A percentile compares a stretch with the other conserved stretches of the same genome.
Conservation (phyloP, 2,329 filamentous ascomycete genomes). For the Cryphonectria nitschkei region DNA sequence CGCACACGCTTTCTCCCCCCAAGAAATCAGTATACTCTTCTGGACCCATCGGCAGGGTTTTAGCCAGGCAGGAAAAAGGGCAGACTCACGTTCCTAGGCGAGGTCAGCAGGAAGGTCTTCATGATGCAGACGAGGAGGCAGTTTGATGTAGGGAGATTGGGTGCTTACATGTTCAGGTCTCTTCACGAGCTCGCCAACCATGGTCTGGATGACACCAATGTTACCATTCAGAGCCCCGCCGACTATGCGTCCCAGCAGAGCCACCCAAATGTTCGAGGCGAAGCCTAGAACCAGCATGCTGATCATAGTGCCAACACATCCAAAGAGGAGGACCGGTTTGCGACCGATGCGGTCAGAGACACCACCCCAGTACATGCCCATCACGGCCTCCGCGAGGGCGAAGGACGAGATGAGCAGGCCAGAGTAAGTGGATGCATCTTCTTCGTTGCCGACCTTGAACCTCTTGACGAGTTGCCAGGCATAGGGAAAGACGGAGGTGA, state of each 20-base stretch:
- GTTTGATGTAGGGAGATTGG: background rate
- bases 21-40: conserved; percentile 28
- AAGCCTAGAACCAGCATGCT: conserved; percentile 85
- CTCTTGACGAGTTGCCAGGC: conserved; percentile 82
- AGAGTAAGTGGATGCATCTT: conserved; percentile 85
- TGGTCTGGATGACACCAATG: conserved; percentile 87
- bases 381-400: conserved; percentile 78
- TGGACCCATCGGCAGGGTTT: background rate
- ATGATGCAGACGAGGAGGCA: background rate
- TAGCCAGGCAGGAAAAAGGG: conserved; percentile 34
- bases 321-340: conserved; percentile 79
- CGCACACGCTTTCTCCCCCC: conserved; percentile 64
- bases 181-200: conserved; percentile 86
- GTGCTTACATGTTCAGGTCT: conserved; percentile 74
- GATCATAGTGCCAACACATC: conserved; percentile 79
- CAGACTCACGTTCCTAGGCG: conserved; percentile 58
- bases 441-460: conserved; percentile 71
- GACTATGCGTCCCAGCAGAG: conserved; percentile 73
- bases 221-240: conserved; percentile 90
- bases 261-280: conserved; percentile 81
- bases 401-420: conserved; percentile 87
- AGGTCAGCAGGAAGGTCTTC: conserved; percentile 12
- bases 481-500: conserved; percentile 93
- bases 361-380: conserved; percentile 86
- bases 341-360: conserved; percentile 82